Base-by-base conservation (phyloP, 2,329 filamentous ascomycete species). In the Daldinia sp. region DNA sequence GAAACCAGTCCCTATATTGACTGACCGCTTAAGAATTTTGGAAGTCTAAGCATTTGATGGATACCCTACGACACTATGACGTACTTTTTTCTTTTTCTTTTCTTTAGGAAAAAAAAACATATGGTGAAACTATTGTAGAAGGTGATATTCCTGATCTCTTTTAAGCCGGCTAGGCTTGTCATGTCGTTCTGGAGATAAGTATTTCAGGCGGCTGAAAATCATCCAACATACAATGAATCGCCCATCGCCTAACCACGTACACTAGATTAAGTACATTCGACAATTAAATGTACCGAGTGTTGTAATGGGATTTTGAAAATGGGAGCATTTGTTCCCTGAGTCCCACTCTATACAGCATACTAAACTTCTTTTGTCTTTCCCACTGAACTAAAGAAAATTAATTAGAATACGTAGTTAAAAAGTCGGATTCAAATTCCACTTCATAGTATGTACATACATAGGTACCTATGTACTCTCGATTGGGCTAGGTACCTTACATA, bases 281-380 rank as follows among this genome's bases (percentile, higher is more conserved):
- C n/a, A n/a, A n/a, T n/a, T n/a, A n/a, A n/a, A n/a, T n/a, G 6
- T 47, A 29, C 43, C n/a, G 13, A 19, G 13, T n/a, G 3, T 13
- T 23, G 3, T 32, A 34, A 59, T 53, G 39, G 45, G 7, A 61
- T 52, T 52, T 56, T 47, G 3, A 57, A 37, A 51, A 23, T 32
- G 50, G 58, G 56, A 56, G 51, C 43, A 57, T 57, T 61, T 61
- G 56, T 64, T 64, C 61, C 51, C 34, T 43, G 35, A 43, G 39
- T 27, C 17, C 61, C 61, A 53, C 57, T n/a, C n/a, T 17, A n/a
- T n/a, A 2, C 6, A 13, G 4, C 1, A 4, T 9, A n/a, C 51
- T 52, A 56, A 49, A 11, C 61, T 30, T 37, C 13, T 55, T 47
- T 9, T 3, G 37, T 50, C 29, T 27, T 6, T 23, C 1, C 13